Base-by-base conservation (phyloP, 2,329 filamentous ascomycete genomes). In the Stachybotrys chlorohalonatus region DNA sequence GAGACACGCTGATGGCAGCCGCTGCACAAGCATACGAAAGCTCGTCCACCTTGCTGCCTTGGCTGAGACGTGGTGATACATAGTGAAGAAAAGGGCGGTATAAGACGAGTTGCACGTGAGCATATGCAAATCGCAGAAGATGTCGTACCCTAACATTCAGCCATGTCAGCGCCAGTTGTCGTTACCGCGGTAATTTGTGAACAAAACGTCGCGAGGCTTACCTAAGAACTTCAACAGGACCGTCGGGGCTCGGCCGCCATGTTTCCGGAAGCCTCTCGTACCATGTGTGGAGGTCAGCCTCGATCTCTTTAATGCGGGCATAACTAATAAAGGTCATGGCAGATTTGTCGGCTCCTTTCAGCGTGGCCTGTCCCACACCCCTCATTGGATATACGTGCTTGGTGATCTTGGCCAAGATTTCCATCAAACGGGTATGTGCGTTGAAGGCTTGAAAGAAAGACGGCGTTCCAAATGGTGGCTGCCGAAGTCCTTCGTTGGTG, bases 71-170 rank as follows among this genome's bases (percentile, higher is more conserved):
- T 9, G 84, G 83, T 7, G 89, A 90, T 15, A 90, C 84, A 61
- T 93, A 94, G 66, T 94, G 90, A 11, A 94, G 73, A 66, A 94
- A 94, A 0, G 90, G 90, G 16, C 90, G 78, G 64, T 94, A 94
- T 2, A 94, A 73, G 64, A 94, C 84, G 68, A 94, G 85, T 64
- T 93, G 89, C 6, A 91, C 87, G 63, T 93, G 88, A 2, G 87
- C 87, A 66, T 89, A 93, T n/a, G 85, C 82, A 69, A 94, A 86
- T 42, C 89, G 80, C 17, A 94, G 75, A 30, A 92, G 75, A 58
- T 91, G 89, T 57, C 90, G 88, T n/a, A 84, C 77, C 9, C 80
- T 82, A 53, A 49, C 15, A 15, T 16, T 42, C 36, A 42, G 9
- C 3, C 36, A 9, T 4, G 8, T 2, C 5, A 45, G 36, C 39